These are phyloP conservation scores for Schizophyllum amplum DNA, from an alignment of 1,284 basidiomycete genomes.

Conservation along the genomic window DNA sequence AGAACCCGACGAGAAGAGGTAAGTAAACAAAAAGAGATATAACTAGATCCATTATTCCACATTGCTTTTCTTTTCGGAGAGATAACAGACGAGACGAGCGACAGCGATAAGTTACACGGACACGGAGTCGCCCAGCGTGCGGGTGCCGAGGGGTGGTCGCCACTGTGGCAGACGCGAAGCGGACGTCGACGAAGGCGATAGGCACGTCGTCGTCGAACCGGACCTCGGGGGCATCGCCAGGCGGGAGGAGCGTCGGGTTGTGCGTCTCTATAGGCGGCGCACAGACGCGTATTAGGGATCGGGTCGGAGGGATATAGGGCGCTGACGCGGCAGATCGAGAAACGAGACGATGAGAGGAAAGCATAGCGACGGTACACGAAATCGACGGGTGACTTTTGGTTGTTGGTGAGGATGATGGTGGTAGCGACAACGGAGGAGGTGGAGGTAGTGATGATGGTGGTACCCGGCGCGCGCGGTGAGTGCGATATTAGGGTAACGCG, in stretches of 20 bases:
- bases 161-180: no score
- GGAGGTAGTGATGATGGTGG: neutral
- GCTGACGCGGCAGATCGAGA: neutral
- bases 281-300: neutral
- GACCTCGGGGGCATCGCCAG: neutral
- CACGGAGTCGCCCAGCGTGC: neutral
- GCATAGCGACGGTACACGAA: neutral
- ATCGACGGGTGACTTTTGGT: neutral
- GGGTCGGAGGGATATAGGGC: neutral
- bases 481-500: neutral
- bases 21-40: neutral
- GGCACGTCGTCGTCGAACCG: neutral
- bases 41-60: neutral
- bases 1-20: neutral
- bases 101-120: neutral
- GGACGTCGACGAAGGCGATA: neutral
- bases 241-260: neutral
- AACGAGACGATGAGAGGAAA: neutral
- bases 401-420: neutral
- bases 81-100: neutral
- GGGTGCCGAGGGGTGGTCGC: neutral
- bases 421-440: neutral
- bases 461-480: neutral
- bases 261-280: neutral
- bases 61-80: neutral